phyloP scores from a whole-genome alignment of 2,329 filamentous ascomycete species.

The Dothidotthia symphoricarpi region DNA sequence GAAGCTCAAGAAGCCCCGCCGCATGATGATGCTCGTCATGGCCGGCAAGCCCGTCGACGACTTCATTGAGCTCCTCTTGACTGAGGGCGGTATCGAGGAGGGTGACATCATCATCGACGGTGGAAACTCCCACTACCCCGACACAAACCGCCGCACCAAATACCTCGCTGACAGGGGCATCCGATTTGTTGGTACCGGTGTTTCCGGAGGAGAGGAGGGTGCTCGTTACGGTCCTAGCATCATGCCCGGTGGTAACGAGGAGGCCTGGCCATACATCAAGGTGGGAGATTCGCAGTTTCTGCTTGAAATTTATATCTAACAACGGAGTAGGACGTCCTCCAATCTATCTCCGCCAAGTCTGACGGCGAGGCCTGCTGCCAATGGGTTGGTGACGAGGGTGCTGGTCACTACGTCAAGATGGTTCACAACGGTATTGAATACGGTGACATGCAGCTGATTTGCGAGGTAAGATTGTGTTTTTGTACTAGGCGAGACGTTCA shows the following conservation, averaged over 20 bases:
- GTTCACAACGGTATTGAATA: constrained; percentile 99
- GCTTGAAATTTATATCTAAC: constrained; percentile 15
- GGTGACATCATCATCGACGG: constrained; percentile 99
- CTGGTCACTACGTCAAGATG: constrained; percentile 99
- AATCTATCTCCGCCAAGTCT: constrained; percentile 95
- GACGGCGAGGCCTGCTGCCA: constrained; percentile 97
- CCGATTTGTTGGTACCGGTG: constrained; percentile 93
- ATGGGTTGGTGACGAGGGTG: constrained; percentile 99
- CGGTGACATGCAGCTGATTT: constrained; percentile 99
- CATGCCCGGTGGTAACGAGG: constrained; percentile 99
- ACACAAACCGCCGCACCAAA: constrained; percentile 94
- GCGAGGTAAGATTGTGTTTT: constrained; percentile 66
- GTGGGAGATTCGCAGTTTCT: constrained; percentile 10
- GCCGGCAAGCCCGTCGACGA: constrained; percentile 96
- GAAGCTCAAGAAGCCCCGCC: constrained; percentile 96
- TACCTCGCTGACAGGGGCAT: constrained; percentile 86
- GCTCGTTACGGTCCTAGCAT: constrained; percentile 94
- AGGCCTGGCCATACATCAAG: constrained; percentile 96
- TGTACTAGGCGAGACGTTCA: not conserved
- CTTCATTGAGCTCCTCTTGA: constrained; percentile 92
- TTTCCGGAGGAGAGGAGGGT: constrained; percentile 99
- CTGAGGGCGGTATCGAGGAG: constrained; percentile 44
- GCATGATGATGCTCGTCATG: constrained; percentile 98
- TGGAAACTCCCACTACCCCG: constrained; percentile 98
- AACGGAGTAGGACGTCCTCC: constrained; percentile 74